Percentiles rank a stretch among this genome's conserved stretches.
phyloP scores from a whole-genome alignment of 164 flowering plant genomes.

The Annona squamosa region DNA sequence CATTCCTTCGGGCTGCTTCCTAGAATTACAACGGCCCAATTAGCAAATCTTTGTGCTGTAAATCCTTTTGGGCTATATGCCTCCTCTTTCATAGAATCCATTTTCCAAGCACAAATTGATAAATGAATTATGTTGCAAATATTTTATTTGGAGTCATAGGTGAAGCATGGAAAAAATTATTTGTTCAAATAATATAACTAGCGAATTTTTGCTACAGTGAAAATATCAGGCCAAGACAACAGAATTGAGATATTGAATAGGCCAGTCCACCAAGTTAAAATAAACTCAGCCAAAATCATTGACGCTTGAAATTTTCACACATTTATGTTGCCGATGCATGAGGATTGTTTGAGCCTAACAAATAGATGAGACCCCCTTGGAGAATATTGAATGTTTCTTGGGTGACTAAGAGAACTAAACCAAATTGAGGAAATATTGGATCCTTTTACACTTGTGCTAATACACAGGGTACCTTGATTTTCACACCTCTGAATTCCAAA shows the following conservation, averaged over 20 bases:
- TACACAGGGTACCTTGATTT: not conserved
- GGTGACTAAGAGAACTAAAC: not conserved
- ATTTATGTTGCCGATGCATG: not conserved
- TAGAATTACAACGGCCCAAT: not conserved
- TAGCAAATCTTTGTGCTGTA: not conserved
- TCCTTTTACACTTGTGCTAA: not conserved
- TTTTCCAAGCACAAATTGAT: not conserved
- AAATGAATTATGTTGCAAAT: not conserved
- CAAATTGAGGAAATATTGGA: not conserved
- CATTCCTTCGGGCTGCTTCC: not conserved
- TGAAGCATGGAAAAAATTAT: not conserved
- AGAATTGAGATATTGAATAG: too few species aligned
- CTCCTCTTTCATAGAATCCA: not conserved
- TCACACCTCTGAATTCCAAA: not conserved
- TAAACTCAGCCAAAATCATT: not conserved
- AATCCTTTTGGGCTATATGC: not conserved
- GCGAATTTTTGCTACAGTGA: too few species aligned
- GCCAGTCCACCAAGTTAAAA: not conserved
- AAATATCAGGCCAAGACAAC: too few species aligned
- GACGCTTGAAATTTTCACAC: not conserved
- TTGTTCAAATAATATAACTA: too few species aligned
- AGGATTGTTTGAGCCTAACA: not conserved
- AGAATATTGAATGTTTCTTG: not conserved
- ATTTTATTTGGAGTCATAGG: not conserved
- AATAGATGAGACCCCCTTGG: not conserved